These are phyloP conservation scores for Crotalaria pallida DNA, from an alignment of 306 rosid species.

Conservation along the genomic window DNA sequence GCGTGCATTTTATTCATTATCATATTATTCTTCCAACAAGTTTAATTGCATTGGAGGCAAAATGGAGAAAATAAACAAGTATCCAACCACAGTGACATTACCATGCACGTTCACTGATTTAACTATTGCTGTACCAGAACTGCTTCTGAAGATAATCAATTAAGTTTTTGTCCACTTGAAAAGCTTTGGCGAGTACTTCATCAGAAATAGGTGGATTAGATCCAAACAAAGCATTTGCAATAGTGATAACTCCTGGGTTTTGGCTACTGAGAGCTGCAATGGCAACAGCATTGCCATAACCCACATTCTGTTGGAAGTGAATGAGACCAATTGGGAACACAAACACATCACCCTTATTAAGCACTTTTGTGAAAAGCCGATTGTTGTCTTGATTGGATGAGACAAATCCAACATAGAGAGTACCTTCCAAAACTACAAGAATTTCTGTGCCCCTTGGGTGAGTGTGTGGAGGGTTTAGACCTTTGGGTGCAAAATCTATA, in stretches of 20 bases:
- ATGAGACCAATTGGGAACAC: not conserved
- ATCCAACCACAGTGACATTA: too few species aligned
- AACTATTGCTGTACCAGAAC: not conserved
- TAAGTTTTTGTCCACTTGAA: not conserved
- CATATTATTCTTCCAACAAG: too few species aligned
- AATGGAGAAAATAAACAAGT: too few species aligned
- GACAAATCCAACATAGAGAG: constrained; percentile 10
- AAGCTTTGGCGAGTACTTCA: constrained; percentile 10
- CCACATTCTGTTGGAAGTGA: constrained; percentile 20
- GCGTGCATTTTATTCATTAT: too few species aligned
- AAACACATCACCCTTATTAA: not conserved
- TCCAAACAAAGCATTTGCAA: constrained; percentile 15
- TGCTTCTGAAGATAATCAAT: not conserved
- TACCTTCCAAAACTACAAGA: constrained; percentile 11
- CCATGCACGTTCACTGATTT: too few species aligned
- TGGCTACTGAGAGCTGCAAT: not conserved
- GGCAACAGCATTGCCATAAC: not conserved
- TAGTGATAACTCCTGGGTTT: not conserved
- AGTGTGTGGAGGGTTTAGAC: not conserved
- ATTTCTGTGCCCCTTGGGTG: not conserved
- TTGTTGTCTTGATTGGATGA: not conserved
- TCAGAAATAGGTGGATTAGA: constrained; percentile 12
- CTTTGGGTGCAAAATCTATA: not conserved
- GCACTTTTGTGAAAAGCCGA: not conserved
- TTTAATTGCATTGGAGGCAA: too few species aligned